Evolutionary conservation across 305 asterid genomes (phyloP).

Genomic region (Vinca major): DNA sequence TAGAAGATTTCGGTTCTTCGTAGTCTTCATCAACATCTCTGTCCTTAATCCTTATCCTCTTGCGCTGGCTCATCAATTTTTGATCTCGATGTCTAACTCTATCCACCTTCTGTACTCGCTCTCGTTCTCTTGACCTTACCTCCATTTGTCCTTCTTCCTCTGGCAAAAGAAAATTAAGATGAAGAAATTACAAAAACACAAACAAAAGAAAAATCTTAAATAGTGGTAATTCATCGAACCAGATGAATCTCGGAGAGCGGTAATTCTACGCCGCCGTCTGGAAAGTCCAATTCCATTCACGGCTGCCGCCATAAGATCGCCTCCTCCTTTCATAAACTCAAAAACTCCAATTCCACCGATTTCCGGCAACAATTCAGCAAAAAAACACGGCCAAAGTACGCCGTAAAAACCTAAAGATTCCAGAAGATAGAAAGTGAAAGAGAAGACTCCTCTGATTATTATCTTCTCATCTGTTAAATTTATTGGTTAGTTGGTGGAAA

Average conservation of each 20-base stretch:
- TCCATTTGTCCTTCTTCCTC: slow-evolving; percentile 22
- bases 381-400: slow-evolving; percentile 21
- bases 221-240: slow-evolving; percentile 26
- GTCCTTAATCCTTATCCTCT: slow-evolving; percentile 38
- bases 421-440: background rate
- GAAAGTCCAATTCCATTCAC: slow-evolving; percentile 8
- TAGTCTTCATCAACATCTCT: slow-evolving; percentile 15
- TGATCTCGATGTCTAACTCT: slow-evolving; percentile 27
- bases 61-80: slow-evolving; percentile 15
- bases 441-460: background rate
- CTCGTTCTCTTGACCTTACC: slow-evolving; percentile 44
- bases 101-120: slow-evolving; percentile 30
- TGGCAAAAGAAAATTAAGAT: slow-evolving; percentile 14
- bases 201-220: background rate
- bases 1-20: slow-evolving; percentile 22
- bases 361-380: slow-evolving; percentile 14
- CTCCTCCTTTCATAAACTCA: slow-evolving; percentile 20
- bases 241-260: slow-evolving; percentile 32
- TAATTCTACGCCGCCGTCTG: slow-evolving; percentile 35
- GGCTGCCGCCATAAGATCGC: slow-evolving; percentile 11
- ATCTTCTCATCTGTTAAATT: slow-evolving; percentile 23
- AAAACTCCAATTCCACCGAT: slow-evolving; percentile 16
- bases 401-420: background rate
- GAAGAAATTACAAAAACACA: background rate
- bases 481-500: slow-evolving; percentile 22